Percentiles rank a stretch among this genome's conserved stretches.
Conservation (phyloP, 192 early-diverging fungal genomes). For the Fimicolochytrium jonesii region DNA sequence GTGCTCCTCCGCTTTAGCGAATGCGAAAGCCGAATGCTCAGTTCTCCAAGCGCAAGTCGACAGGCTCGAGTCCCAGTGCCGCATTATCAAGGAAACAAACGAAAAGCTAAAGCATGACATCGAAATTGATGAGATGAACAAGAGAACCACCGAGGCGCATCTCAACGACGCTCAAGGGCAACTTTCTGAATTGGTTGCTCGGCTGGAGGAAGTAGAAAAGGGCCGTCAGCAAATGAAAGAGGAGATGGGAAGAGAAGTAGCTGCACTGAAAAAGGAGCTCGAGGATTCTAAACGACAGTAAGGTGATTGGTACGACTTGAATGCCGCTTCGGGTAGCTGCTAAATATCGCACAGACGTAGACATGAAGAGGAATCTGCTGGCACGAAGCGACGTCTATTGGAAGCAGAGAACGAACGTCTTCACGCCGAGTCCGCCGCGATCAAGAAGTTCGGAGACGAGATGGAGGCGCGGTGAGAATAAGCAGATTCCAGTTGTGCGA, state of each 20-base stretch:
- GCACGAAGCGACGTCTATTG: too few relatives aligned
- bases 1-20: background rate
- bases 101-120: constrained; percentile 3
- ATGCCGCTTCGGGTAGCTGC: too few relatives aligned
- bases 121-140: background rate
- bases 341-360: too few relatives aligned
- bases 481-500: too few relatives aligned
- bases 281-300: constrained; percentile 5
- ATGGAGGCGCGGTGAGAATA: too few relatives aligned
- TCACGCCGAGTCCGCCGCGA: too few relatives aligned
- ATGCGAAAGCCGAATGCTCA: background rate
- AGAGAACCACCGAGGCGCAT: background rate
- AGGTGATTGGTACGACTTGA: too few relatives aligned
- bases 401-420: too few relatives aligned
- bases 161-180: background rate
- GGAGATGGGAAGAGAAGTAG: background rate
- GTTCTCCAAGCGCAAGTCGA: constrained; percentile 5
- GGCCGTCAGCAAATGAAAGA: background rate
- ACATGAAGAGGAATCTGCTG: too few relatives aligned
- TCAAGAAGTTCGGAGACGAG: too few relatives aligned
- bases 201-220: background rate
- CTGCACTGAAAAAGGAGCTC: background rate
- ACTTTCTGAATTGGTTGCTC: background rate
- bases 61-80: background rate
- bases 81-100: background rate